phyloP scores from a whole-genome alignment of 495 filamentous ascomycete species.

The Penicillium fimorum region DNA sequence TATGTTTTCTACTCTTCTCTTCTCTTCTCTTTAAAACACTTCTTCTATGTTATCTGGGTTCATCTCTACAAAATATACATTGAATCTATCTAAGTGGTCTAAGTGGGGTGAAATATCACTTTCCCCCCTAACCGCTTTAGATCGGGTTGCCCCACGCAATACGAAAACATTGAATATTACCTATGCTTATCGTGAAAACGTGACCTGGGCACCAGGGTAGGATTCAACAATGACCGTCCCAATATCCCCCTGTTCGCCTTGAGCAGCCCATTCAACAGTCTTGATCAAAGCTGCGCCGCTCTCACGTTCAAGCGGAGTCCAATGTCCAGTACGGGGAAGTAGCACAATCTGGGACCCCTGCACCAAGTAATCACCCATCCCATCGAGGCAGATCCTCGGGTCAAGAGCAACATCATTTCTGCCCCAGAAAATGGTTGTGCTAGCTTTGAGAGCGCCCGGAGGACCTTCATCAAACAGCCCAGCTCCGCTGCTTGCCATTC shows the following conservation, averaged over 20 bases:
- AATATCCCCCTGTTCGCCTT: constrained; percentile 40
- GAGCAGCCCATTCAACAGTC: constrained; percentile 37
- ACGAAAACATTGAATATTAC: not conserved
- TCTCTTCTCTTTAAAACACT: not conserved
- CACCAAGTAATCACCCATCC: constrained; percentile 43
- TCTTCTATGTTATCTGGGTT: too few species aligned
- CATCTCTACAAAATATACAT: not conserved
- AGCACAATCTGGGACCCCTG: constrained; percentile 41
- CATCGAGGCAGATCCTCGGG: constrained; percentile 40
- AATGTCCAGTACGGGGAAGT: constrained; percentile 42
- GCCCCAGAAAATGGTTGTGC: constrained; percentile 54
- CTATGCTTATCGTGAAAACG: constrained; percentile 29
- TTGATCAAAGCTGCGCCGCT: constrained; percentile 35
- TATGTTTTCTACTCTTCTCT: not conserved
- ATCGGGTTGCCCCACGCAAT: constrained; percentile 1
- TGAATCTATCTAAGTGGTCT: not conserved
- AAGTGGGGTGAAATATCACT: not conserved
- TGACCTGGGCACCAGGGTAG: constrained; percentile 36
- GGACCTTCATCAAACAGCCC: constrained; percentile 48
- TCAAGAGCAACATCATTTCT: constrained; percentile 43
- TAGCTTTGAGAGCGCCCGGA: constrained; percentile 44
- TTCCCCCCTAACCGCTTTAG: constrained; percentile 4
- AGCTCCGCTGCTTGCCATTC: constrained; percentile 35
- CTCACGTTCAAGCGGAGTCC: constrained; percentile 43
- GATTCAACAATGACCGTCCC: constrained; percentile 25